Conservation (phyloP, 2,329 filamentous ascomycete species). For the Penicillium occitanis region DNA sequence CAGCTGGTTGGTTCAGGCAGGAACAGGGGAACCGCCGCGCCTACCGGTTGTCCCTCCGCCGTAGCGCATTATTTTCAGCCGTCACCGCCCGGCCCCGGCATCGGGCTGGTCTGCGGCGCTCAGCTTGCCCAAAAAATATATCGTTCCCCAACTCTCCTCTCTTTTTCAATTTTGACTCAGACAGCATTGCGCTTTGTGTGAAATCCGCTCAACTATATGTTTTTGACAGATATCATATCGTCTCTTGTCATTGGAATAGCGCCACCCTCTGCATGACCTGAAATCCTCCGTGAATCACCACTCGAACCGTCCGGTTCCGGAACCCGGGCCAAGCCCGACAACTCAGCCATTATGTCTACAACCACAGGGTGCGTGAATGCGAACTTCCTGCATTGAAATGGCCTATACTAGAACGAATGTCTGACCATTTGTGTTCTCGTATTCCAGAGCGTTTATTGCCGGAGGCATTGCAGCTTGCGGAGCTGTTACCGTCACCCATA, state of each 20-base stretch:
- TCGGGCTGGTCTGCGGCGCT: conserved; percentile 7
- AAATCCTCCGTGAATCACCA: background rate
- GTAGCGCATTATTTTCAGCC: conserved; percentile 7
- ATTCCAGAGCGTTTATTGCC: conserved; percentile 77
- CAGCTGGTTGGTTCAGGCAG: background rate
- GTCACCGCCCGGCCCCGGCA: conserved; percentile 11
- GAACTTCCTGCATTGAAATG: background rate
- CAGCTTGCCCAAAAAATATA: conserved; percentile 7
- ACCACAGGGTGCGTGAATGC: conserved; percentile 49
- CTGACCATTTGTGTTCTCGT: conserved; percentile 2
- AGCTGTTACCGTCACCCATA: conserved; percentile 94
- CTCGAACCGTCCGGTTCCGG: conserved; percentile 3
- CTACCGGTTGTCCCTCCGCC: background rate
- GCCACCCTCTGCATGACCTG: conserved; percentile 4
- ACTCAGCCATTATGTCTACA: conserved; percentile 51
- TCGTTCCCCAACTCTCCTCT: background rate
- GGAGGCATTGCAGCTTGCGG: conserved; percentile 96
- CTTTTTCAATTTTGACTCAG: background rate
- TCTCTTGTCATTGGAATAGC: background rate
- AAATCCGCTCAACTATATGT: background rate
- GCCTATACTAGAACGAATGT: background rate
- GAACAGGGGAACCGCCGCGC: background rate
- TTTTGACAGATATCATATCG: background rate
- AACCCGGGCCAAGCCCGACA: conserved; percentile 11
- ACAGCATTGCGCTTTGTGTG: background rate